phyloP scores from a whole-genome alignment of 2,329 filamentous ascomycete species.

The Aspergillus chevalieri region DNA sequence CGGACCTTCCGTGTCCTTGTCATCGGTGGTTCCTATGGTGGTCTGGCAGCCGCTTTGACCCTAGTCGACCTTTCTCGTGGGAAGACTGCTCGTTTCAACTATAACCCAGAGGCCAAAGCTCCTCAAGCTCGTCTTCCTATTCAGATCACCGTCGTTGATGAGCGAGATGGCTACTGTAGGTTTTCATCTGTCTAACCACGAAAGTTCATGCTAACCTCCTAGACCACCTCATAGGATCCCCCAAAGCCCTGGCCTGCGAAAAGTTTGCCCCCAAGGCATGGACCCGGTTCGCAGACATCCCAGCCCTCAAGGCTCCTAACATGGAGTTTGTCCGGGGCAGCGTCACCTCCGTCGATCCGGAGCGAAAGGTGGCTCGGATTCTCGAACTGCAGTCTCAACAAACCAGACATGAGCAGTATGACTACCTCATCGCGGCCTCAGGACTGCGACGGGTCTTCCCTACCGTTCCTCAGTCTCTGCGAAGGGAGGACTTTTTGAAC shows the following conservation, averaged over 20 bases:
- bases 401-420: constrained; percentile 47
- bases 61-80: constrained; percentile 61
- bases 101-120: constrained; percentile 15
- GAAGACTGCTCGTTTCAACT: constrained; percentile 42
- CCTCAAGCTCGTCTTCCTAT: constrained; percentile 47
- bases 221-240: constrained; percentile 73
- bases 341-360: constrained; percentile 55
- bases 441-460: constrained; percentile 66
- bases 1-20: constrained; percentile 53
- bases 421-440: constrained; percentile 68
- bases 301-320: constrained; percentile 57
- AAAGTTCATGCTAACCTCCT: not conserved
- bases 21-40: constrained; percentile 67
- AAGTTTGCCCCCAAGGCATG: constrained; percentile 63
- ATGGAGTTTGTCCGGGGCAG: constrained; percentile 62
- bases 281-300: constrained; percentile 62
- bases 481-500: constrained; percentile 18
- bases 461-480: constrained; percentile 61
- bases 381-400: constrained; percentile 44
- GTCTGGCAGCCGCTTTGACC: constrained; percentile 61
- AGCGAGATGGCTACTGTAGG: constrained; percentile 75
- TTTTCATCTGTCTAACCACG: constrained; percentile 2
- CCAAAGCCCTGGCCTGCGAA: constrained; percentile 61
- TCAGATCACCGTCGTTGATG: constrained; percentile 68
- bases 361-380: constrained; percentile 54